Evolutionary conservation across 2,329 filamentous ascomycete genomes (phyloP).

Genomic region (Escovopsis weberi): DNA sequence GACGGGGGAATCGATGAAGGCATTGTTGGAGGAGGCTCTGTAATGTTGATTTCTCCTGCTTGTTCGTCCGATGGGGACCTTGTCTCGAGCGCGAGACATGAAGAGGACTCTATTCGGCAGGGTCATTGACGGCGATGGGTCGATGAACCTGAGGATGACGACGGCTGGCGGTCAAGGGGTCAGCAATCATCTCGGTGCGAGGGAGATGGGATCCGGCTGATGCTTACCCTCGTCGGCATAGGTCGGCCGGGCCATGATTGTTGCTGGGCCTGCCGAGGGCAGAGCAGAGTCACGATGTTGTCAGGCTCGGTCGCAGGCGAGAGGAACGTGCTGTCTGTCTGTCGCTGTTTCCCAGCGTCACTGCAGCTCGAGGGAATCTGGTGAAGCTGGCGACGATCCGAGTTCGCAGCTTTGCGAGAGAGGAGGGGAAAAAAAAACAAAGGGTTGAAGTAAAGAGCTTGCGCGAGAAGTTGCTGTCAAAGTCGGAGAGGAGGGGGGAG

Average conservation of each 20-base stretch:
- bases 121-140: constrained; percentile 8
- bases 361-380: too few relatives aligned
- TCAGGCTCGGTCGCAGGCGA: too few relatives aligned
- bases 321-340: too few relatives aligned
- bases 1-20: constrained; percentile 55
- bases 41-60: constrained; percentile 24
- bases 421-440: neutral
- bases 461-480: too few relatives aligned
- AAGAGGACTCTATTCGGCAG: constrained; percentile 16
- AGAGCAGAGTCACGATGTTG: too few relatives aligned
- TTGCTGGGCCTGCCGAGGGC: neutral
- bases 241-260: constrained; percentile 1
- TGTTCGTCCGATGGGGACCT: constrained; percentile 27
- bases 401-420: neutral
- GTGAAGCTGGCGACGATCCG: too few relatives aligned
- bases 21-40: constrained; percentile 34
- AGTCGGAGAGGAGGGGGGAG: neutral
- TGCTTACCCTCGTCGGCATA: constrained; percentile 2
- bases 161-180: constrained; percentile 11
- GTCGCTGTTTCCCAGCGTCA: too few relatives aligned
- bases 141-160: constrained; percentile 15
- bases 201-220: constrained; percentile 1
- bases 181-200: too few relatives aligned
- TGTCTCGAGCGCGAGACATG: constrained; percentile 16
- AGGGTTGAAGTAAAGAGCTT: constrained; percentile 2